phyloP scores from a whole-genome alignment of 305 asterid genomes.

The Solanum chacoense region DNA sequence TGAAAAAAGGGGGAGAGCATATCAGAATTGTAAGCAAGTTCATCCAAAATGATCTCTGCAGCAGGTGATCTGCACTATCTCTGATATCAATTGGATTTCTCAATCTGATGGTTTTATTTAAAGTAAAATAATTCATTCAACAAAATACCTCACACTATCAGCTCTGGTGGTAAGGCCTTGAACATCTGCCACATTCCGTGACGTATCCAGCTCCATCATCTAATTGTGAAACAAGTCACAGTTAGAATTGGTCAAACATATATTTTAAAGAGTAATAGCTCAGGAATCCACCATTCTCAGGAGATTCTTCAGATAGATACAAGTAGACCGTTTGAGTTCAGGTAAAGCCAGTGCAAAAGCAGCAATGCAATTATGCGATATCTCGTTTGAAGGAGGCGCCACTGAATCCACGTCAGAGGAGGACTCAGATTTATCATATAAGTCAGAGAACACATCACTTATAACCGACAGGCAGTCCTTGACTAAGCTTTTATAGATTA shows the following conservation, averaged over 20 bases:
- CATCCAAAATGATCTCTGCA: slow-evolving; percentile 69
- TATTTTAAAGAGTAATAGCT: slow-evolving; percentile 10
- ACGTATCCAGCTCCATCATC: slow-evolving; percentile 76
- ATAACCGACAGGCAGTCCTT: slow-evolving; percentile 47
- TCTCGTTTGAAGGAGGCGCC: slow-evolving; percentile 20
- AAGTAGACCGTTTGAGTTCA: slow-evolving; percentile 38
- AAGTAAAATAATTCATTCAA: neutral
- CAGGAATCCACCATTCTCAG: slow-evolving; percentile 46
- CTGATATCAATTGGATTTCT: slow-evolving; percentile 9
- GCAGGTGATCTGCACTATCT: slow-evolving; percentile 57
- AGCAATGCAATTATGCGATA: slow-evolving; percentile 15
- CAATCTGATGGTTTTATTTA: neutral
- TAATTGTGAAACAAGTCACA: slow-evolving; percentile 16
- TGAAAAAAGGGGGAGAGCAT: slow-evolving; percentile 56
- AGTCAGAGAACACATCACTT: slow-evolving; percentile 25
- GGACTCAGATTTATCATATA: slow-evolving; percentile 4
- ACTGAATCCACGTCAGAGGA: slow-evolving; percentile 23
- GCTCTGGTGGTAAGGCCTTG: slow-evolving; percentile 64
- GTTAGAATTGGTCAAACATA: slow-evolving; percentile 14
- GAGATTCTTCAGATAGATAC: slow-evolving; percentile 46
- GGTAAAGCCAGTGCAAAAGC: slow-evolving; percentile 51
- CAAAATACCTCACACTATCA: slow-evolving; percentile 65
- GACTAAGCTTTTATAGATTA: slow-evolving; percentile 45
- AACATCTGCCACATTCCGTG: slow-evolving; percentile 54
- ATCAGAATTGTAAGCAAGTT: slow-evolving; percentile 45